Base-by-base conservation (phyloP, 495 filamentous ascomycete genomes). In the Aspergillus nanangensis region DNA sequence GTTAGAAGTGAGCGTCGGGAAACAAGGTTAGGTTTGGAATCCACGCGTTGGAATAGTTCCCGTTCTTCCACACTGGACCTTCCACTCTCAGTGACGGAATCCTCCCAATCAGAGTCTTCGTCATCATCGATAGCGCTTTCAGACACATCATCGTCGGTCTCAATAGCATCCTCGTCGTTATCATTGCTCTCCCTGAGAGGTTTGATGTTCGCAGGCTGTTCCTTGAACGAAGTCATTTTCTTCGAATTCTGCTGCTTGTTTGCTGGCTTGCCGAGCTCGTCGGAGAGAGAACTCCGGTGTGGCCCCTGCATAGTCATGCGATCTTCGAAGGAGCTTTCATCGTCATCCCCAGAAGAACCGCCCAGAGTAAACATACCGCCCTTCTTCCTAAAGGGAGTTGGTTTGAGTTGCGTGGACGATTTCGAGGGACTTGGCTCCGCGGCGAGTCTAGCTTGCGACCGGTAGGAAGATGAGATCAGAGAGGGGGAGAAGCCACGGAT, bases 111-210 rank as follows among this genome's bases (percentile, higher is more conserved):
- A 9, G 76, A 88, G 20, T 85, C 86, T 37, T 90, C 87, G 34
- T 94, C 92, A 41, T 95, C 90, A 44, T 94, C 89, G 37, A 90
- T 90, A 19, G 87, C 87, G 52, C 86, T 88, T 62, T 93, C 88
- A 3, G 84, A 86, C 22, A 87, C 74, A 39, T 80, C 81, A 18
- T 86, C 82, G 20, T 83, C 79, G 4, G 81, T 83, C 51, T 87
- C 86, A 37, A 90, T 88, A 13, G 83, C 83, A 44, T 87, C 84
- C 41, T 87, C 84, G 45, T 87, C 85, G 48, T 80, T 72, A 42
- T 80, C 76, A 23, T 70, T 29, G 11, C 25, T 5, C 7, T 11
- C 7, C 11, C 25, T 5, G 11, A 29, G 25, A 11, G 25, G 25
- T 29, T 29, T 29, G 25, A 29, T 29, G 25, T 29, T 29, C 25